These are phyloP conservation scores for Handroanthus guayacan DNA, from an alignment of 257 asterid genomes.

Conservation along the genomic window DNA sequence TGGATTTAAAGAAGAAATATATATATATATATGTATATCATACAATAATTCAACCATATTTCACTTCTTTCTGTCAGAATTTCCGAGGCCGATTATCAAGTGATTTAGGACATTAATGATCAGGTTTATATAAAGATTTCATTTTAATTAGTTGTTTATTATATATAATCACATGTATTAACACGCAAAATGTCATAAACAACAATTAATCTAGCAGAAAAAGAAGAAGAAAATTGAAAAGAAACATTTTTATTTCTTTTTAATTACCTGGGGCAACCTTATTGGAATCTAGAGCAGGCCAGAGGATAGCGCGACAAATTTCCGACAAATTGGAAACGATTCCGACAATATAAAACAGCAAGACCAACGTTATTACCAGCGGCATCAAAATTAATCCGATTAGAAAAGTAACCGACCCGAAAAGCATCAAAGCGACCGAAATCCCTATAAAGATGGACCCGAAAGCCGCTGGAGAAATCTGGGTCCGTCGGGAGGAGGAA, in stretches of 20 bases:
- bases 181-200: neutral
- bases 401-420: slow-evolving; percentile 57
- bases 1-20: too few species aligned
- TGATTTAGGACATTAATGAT: neutral
- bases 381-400: slow-evolving; percentile 64
- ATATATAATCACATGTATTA: neutral
- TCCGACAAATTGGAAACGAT: slow-evolving; percentile 54
- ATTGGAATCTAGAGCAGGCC: slow-evolving; percentile 42
- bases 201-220: neutral
- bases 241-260: neutral
- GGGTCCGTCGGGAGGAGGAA: slow-evolving; percentile 37
- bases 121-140: too few species aligned
- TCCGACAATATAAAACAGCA: slow-evolving; percentile 53
- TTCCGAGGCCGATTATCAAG: neutral
- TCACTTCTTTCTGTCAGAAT: too few species aligned
- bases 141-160: neutral
- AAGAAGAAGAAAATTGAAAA: neutral
- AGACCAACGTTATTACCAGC: slow-evolving; percentile 46
- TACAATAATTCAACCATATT: too few species aligned
- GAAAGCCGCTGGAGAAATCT: slow-evolving; percentile 57
- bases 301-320: slow-evolving; percentile 51
- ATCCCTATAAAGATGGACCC: slow-evolving; percentile 63
- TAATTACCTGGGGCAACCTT: slow-evolving; percentile 38
- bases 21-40: too few species aligned
- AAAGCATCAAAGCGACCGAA: slow-evolving; percentile 62